These are phyloP conservation scores for Hygrophorus pudorinus DNA, from an alignment of 768 basidiomycete species.

Conservation along the genomic window DNA sequence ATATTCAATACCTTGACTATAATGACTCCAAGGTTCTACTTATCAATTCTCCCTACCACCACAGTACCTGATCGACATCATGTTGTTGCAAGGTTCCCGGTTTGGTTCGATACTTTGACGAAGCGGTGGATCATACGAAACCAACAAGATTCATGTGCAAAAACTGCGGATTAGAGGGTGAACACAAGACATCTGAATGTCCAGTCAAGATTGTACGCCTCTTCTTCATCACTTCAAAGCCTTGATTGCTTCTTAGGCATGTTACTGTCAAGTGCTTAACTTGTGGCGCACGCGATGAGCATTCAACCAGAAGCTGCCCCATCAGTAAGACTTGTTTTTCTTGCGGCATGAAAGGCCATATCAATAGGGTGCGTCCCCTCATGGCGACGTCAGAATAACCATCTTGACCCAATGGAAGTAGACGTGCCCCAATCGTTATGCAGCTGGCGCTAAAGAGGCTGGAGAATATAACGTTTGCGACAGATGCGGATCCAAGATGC, in stretches of 20 bases:
- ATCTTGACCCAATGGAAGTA: conserved; percentile 15
- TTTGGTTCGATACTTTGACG: conserved; percentile 57
- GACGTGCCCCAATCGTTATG: conserved; percentile 62
- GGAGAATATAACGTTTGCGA: conserved; percentile 43
- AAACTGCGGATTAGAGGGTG: conserved; percentile 64
- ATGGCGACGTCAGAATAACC: background rate
- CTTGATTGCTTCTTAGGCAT: conserved; percentile 4
- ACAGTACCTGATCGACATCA: background rate
- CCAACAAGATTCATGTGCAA: conserved; percentile 54
- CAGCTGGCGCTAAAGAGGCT: conserved; percentile 15
- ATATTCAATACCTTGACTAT: conserved; percentile 72
- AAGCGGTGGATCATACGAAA: conserved; percentile 28
- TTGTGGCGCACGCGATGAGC: conserved; percentile 74
- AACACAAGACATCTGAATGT: conserved; percentile 62
- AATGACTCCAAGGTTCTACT: conserved; percentile 49
- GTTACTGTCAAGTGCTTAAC: conserved; percentile 51
- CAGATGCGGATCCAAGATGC: conserved; percentile 55
- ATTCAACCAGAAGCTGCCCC: conserved; percentile 67
- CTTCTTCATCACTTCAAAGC: background rate
- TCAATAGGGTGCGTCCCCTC: conserved; percentile 42
- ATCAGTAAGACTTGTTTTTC: conserved; percentile 72
- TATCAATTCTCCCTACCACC: background rate
- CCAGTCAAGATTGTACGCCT: conserved; percentile 57
- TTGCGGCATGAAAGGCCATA: conserved; percentile 80
- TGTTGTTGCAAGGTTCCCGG: conserved; percentile 30